Conservation (phyloP, 164 flowering plant species). For the Liriodendron chinense region DNA sequence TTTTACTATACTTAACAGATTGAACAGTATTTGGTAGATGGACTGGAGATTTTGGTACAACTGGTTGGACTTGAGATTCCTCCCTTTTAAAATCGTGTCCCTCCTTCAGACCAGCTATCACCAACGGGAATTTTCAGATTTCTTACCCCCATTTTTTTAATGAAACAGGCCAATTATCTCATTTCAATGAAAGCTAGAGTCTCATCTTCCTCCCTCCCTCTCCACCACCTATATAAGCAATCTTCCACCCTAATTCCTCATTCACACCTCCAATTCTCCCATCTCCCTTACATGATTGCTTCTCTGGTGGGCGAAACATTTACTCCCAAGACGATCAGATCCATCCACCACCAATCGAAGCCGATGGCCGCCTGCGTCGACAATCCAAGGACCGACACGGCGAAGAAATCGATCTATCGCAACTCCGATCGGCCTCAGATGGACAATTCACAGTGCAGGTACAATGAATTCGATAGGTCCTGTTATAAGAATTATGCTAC, state of each 20-base stretch:
- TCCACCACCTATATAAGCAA: background rate
- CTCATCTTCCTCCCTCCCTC: background rate
- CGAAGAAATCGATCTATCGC: conserved; percentile 1
- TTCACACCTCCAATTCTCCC: background rate
- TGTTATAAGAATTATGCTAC: conserved; percentile 3
- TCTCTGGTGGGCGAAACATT: background rate
- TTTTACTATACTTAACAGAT: too few species aligned
- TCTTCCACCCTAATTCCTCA: background rate
- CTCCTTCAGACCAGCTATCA: conserved; percentile 3
- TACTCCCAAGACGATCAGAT: background rate
- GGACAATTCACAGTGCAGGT: conserved; percentile 8
- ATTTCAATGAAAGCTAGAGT: background rate
- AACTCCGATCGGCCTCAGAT: background rate
- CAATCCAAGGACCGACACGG: conserved; percentile 4
- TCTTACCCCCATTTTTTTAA: background rate
- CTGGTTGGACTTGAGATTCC: too few species aligned
- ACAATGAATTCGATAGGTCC: conserved; percentile 7
- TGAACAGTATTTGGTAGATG: too few species aligned
- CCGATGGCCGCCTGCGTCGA: conserved; percentile 27
- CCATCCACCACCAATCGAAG: background rate
- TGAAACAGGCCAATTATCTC: background rate
- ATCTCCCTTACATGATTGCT: conserved; percentile 7
- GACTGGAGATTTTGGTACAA: too few species aligned
- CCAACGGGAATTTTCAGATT: background rate
- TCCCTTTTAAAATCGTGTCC: background rate